Evolutionary conservation across 164 flowering plant species (phyloP), one percentile per base, ranked within the genome.

Genomic region (Hamamelis virginiana): DNA sequence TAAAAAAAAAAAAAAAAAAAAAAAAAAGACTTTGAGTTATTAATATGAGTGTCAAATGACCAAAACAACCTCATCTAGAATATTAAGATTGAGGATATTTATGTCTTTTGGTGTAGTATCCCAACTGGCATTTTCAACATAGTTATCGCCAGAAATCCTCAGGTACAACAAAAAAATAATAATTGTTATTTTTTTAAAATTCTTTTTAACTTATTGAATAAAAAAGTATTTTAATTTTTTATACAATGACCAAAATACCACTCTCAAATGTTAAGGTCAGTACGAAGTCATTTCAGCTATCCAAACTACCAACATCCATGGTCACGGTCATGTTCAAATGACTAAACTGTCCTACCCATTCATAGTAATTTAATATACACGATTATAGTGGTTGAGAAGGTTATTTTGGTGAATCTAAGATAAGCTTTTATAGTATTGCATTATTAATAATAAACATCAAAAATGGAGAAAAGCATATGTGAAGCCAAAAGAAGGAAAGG

Each of bases 271-370:
- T 62, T 70, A 68, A 71, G 77, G 82, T 76, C 53, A 70, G 79
- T 76, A 67, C 79, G 55, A 71, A 58, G 82, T 79, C 82, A 79
- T 69, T 65, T 79, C 79, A 79, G 72, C 67, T 68, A 76, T 67
- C 77, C 73, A 73, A 76, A 70, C 82, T 67, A 65, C 74, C 81
- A 69, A 78, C 81, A 75, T 70, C 69, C 69, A 65, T 23, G 3
- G 16, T 6, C n/a, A n/a, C n/a, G n/a, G n/a, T 1, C 25, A 9
- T 59, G 14, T 46, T 0, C 1, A 38, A 63, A 67, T 65, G 59
- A 66, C 75, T 21, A 64, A 5, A 55, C 22, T 57, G 62, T 72
- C 79, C 76, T 56, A 11, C 19, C 48, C 27, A 66, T 58, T 67
- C 41, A 59, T 63, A n/a, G n/a, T n/a, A 70, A 15, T 69, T 38